Evolutionary conservation across 331 rosid genomes (phyloP).

Genomic region (Pyracantha coccinea): DNA sequence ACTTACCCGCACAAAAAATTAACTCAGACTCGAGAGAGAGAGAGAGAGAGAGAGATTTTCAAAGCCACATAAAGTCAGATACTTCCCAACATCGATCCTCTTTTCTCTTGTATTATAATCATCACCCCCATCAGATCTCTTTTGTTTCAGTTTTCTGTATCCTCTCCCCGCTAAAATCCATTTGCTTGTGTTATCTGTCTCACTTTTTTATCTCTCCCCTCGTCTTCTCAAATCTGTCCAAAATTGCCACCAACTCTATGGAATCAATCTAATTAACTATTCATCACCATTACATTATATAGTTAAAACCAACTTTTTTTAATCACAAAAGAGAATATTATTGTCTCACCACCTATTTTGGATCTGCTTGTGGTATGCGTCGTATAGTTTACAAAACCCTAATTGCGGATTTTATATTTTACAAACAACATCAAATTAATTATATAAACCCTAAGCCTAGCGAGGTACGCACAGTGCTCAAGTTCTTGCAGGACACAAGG

Average conservation of each 20-base stretch:
- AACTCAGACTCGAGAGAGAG: conserved; percentile 13
- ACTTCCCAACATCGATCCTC: conserved; percentile 95
- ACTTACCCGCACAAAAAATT: conserved; percentile 25
- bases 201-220: conserved; percentile 23
- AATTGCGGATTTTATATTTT: too few species aligned
- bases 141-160: conserved; percentile 14
- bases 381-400: background rate
- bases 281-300: conserved; percentile 16
- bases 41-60: conserved; percentile 32
- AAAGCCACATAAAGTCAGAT: conserved; percentile 64
- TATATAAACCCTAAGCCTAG: conserved; percentile 27
- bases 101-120: conserved; percentile 55
- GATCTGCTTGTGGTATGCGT: conserved; percentile 18
- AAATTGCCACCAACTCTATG: conserved; percentile 78
- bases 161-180: conserved; percentile 35
- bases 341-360: conserved; percentile 38
- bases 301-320: conserved; percentile 12
- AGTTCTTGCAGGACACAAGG: background rate
- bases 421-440: too few species aligned
- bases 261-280: conserved; percentile 50
- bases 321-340: conserved; percentile 41
- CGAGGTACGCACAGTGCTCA: too few species aligned
- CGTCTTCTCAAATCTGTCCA: conserved; percentile 59
- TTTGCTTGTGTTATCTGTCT: conserved; percentile 35
- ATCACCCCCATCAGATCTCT: conserved; percentile 37